A percentile compares a stretch with the other conserved stretches of the same genome.
These are phyloP conservation scores for Trametes maxima DNA, from an alignment of 768 basidiomycete species.

Conservation along the genomic window DNA sequence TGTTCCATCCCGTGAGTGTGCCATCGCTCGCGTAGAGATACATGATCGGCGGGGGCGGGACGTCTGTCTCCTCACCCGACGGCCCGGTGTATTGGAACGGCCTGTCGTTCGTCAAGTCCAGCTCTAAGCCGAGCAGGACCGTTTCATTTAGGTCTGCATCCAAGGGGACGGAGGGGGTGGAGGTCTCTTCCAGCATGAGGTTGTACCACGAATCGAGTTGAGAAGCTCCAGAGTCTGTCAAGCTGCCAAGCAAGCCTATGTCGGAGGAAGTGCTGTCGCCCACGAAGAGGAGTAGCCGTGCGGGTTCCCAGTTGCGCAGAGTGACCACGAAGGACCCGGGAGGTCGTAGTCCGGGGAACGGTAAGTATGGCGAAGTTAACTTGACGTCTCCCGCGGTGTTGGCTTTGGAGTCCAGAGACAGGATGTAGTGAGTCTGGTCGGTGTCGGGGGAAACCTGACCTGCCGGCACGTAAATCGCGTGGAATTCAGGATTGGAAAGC, in stretches of 20 bases:
- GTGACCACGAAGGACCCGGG: conserved; percentile 45
- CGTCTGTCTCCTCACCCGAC: conserved; percentile 44
- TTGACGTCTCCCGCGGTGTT: conserved; percentile 41
- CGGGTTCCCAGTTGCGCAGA: conserved; percentile 48
- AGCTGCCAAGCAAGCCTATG: conserved; percentile 47
- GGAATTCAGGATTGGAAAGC: conserved; percentile 71
- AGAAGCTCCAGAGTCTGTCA: conserved; percentile 23
- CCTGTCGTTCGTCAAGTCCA: conserved; percentile 61
- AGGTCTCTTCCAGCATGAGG: conserved; percentile 50
- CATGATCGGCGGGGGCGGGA: conserved; percentile 61
- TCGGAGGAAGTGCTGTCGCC: conserved; percentile 56
- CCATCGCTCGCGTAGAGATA: conserved; percentile 82
- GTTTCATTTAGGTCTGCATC: conserved; percentile 74
- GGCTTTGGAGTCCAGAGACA: conserved; percentile 45
- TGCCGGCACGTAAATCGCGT: conserved; percentile 59
- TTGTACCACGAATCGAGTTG: conserved; percentile 45
- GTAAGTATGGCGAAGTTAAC: conserved; percentile 44
- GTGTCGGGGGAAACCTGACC: conserved; percentile 42
- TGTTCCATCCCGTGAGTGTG: conserved; percentile 71
- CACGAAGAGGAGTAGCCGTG: conserved; percentile 44
- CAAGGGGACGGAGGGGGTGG: conserved; percentile 62
- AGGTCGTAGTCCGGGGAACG: conserved; percentile 48
- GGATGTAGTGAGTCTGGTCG: conserved; percentile 45
- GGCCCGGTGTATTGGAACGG: conserved; percentile 40
- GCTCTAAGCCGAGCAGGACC: conserved; percentile 60